Evolutionary conservation across 129 eudicot genomes (phyloP).

Genomic region (Arctium minus): DNA sequence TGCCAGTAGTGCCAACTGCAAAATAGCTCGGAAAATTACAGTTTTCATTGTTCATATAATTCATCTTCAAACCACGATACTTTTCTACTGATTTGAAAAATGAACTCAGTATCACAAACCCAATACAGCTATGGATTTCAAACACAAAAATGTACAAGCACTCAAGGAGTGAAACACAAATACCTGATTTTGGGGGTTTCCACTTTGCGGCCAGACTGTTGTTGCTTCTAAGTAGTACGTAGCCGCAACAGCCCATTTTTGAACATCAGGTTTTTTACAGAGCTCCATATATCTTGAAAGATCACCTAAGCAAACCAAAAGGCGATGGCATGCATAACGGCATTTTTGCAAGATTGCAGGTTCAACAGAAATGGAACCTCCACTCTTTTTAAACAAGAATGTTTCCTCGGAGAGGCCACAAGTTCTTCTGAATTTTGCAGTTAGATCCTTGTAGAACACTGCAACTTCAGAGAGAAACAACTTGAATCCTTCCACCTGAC

Average conservation of each 20-base stretch:
- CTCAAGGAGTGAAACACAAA: neutral
- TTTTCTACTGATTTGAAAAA: neutral
- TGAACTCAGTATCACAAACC: neutral
- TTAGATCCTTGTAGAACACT: slow-evolving; percentile 62
- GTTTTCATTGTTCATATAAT: neutral
- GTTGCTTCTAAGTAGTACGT: slow-evolving; percentile 75
- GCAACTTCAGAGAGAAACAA: slow-evolving; percentile 69
- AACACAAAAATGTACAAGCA: neutral
- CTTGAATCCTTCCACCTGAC: slow-evolving; percentile 56
- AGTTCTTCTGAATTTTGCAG: slow-evolving; percentile 42
- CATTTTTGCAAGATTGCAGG: slow-evolving; percentile 35
- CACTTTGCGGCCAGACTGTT: slow-evolving; percentile 73
- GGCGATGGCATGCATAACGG: slow-evolving; percentile 63
- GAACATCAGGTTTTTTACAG: slow-evolving; percentile 48
- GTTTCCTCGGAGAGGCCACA: slow-evolving; percentile 44
- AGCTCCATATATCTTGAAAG: slow-evolving; percentile 83
- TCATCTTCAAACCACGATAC: neutral
- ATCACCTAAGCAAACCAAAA: slow-evolving; percentile 87
- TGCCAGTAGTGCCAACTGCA: slow-evolving; percentile 90
- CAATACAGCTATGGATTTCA: neutral
- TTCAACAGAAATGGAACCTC: slow-evolving; percentile 28
- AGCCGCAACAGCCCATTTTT: slow-evolving; percentile 80
- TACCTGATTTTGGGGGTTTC: slow-evolving; percentile 99
- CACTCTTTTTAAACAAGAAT: slow-evolving; percentile 24
- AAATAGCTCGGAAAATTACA: slow-evolving; percentile 24